phyloP scores from a whole-genome alignment of 2,329 filamentous ascomycete genomes.

The Bisporella sp. region DNA sequence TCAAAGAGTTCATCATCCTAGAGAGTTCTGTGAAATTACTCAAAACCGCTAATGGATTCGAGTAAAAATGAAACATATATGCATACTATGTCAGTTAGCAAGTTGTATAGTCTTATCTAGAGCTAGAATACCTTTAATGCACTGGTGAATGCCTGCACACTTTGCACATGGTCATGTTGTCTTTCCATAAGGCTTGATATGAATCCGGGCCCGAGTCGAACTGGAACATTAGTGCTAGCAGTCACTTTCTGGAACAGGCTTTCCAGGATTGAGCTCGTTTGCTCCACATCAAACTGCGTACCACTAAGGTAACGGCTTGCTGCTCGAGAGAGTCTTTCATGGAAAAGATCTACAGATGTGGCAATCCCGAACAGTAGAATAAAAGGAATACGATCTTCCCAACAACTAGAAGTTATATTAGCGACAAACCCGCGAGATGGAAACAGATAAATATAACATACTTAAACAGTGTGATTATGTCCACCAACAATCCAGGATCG shows the following conservation, averaged over 20 bases:
- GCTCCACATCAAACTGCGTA: slow-evolving; percentile 69
- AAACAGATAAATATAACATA: slow-evolving; percentile 30
- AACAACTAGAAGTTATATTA: slow-evolving; percentile 38
- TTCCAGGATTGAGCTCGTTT: slow-evolving; percentile 65
- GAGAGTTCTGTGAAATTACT: slow-evolving; percentile 31
- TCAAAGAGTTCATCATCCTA: slow-evolving; percentile 32
- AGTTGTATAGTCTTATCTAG: neutral
- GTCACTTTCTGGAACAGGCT: slow-evolving; percentile 62
- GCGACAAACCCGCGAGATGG: neutral
- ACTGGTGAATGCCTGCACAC: slow-evolving; percentile 64
- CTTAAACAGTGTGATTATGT: slow-evolving; percentile 63
- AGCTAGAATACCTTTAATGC: slow-evolving; percentile 52
- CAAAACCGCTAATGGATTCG: slow-evolving; percentile 66
- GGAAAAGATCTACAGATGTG: slow-evolving; percentile 73
- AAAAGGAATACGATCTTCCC: slow-evolving; percentile 71
- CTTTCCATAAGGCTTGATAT: slow-evolving; percentile 59
- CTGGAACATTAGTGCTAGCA: slow-evolving; percentile 44
- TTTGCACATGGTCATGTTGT: slow-evolving; percentile 71
- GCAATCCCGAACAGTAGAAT: slow-evolving; percentile 73
- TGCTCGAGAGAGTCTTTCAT: slow-evolving; percentile 63
- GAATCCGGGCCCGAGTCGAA: slow-evolving; percentile 59
- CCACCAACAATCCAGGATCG: slow-evolving; percentile 63
- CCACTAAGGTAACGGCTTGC: slow-evolving; percentile 63
- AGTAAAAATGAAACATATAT: slow-evolving; percentile 82
- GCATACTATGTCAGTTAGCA: slow-evolving; percentile 50